These are phyloP conservation scores for Eucalyptus dawsonii DNA, from an alignment of 345 rosid genomes.

Conservation along the genomic window DNA sequence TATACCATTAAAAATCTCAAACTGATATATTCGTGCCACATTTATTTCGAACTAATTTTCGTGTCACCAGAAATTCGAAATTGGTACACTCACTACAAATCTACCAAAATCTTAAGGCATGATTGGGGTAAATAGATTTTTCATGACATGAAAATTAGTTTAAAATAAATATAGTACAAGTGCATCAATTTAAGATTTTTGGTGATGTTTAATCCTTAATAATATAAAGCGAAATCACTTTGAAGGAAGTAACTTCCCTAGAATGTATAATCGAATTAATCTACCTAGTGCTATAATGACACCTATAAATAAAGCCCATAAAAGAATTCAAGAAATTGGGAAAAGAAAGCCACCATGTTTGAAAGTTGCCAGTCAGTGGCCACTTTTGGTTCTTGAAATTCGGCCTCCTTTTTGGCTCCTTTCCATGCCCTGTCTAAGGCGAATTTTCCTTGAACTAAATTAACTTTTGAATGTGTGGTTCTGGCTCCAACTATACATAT, in stretches of 20 bases:
- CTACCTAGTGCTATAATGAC: background rate
- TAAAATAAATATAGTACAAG: background rate
- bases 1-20: background rate
- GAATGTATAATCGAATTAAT: background rate
- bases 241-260: background rate
- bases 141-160: background rate
- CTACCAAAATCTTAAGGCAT: background rate
- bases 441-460: background rate
- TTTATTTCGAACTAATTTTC: background rate
- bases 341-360: background rate
- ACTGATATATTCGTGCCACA: rapidly evolving
- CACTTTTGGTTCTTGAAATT: background rate
- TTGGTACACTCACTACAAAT: background rate
- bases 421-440: background rate
- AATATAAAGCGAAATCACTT: background rate
- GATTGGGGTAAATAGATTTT: background rate
- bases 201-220: background rate
- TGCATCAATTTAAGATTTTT: background rate
- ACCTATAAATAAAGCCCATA: background rate
- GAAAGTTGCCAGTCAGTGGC: background rate
- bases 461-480: background rate
- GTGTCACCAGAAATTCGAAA: background rate
- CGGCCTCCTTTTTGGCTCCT: background rate
- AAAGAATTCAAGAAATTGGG: background rate
- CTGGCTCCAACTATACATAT: background rate